Evolutionary conservation across 2,329 filamentous ascomycete genomes (phyloP), one percentile per base, ranked within the genome.

Genomic region (Tolypocladium tundrense): DNA sequence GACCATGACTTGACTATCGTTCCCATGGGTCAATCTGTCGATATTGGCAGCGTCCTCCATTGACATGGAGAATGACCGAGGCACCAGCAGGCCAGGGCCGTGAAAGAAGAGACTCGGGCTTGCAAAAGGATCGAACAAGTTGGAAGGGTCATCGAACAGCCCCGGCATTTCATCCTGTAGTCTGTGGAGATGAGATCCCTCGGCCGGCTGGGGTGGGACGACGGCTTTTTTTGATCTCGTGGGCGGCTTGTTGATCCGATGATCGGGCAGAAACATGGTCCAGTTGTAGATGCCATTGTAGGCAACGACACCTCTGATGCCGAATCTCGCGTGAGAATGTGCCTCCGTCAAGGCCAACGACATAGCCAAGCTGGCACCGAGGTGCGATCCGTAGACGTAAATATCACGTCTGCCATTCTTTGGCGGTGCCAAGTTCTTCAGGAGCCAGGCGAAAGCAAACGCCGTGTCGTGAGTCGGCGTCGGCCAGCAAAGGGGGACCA

Each of bases 261-360:
- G 79, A 61, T 79, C 76, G 0, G 79, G 79, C 13, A 84, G 73
- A 59, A 85, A 82, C 67, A 75, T 80, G 58, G 82, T 83, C 84
- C 84, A 87, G 70, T 87, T 80, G 70, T 84, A 87, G 59, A 87
- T 76, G 48, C 82, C 84, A 62, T 87, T 83, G 68, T 79, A 79
- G 9, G 78, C 76, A 19, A 83, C 70, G 39, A 85, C 68, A 9
- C 83, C 83, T 11, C 79, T 75, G 50, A 86, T 72, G 43, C 72
- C 74, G 64, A 81, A 74, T 39, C 64, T 69, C 16, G 70, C 64
- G 57, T 78, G 71, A 2, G 70, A 63, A 51, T 75, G 72, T 1
- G 77, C 71, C 66, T 86, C 82, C 2, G 82, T 86, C 50, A 87
- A 68, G 10, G 83, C 78, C 3, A 87, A 72, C 1, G 81, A 78